phyloP scores from a whole-genome alignment of 805 yeast genomes.

The Kodamaea laetipori region DNA sequence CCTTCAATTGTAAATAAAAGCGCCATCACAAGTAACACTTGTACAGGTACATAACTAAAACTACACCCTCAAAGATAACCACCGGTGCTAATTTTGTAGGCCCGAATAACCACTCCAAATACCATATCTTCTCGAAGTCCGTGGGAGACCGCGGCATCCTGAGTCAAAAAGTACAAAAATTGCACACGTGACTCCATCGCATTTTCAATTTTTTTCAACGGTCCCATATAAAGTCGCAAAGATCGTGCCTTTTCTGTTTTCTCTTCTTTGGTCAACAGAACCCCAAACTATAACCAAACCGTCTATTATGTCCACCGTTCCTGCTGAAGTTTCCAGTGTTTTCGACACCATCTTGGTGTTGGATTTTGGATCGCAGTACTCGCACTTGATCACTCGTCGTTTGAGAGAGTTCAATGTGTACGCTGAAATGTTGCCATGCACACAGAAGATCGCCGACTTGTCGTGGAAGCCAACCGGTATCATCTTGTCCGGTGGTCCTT shows the following conservation, averaged over 20 bases:
- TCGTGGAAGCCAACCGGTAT: conserved; percentile 96
- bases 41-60: no score
- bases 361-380: conserved; percentile 98
- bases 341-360: conserved; percentile 96
- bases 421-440: conserved; percentile 99
- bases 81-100: no score
- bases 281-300: not conserved
- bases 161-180: conserved; percentile 4
- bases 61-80: no score
- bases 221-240: conserved; percentile 5
- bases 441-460: conserved; percentile 92
- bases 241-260: not conserved
- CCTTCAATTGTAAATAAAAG: no score
- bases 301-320: conserved; percentile 26
- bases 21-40: no score
- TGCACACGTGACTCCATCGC: conserved; percentile 11
- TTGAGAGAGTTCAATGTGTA: conserved; percentile 96
- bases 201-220: conserved; percentile 2
- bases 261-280: conserved; percentile 9
- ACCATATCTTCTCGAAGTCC: not conserved
- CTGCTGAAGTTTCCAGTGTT: conserved; percentile 73
- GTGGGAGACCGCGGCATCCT: no score
- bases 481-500: conserved; percentile 95
- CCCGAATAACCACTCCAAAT: no score
- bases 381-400: conserved; percentile 95